Evolutionary conservation across 2,329 filamentous ascomycete genomes (phyloP), one percentile per base, ranked within the genome.

Genomic region (Penicillium hordei): DNA sequence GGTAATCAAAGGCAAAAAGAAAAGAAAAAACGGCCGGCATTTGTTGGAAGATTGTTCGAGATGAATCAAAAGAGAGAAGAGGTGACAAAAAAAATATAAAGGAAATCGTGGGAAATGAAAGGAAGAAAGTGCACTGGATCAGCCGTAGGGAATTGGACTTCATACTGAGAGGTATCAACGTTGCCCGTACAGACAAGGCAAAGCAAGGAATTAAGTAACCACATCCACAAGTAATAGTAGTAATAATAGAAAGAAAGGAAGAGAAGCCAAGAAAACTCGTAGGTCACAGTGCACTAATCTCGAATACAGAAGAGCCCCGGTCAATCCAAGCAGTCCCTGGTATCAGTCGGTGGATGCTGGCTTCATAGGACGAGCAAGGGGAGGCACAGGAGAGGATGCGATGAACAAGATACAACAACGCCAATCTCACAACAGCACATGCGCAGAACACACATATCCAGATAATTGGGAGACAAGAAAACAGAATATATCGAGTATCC

Each of bases 371-470:
- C 46, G 43, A 54, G 60, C 55, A 60, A 60, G 51, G 51, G 54
- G 61, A 63, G 50, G 63, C 40, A 43, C 17, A 29, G 34, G 49
- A 45, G 50, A 52, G 17, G 34, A 61, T 68, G 69, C 67, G 67
- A 64, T 69, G 64, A 62, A 65, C 65, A 61, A 63, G 66, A 65
- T 65, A 70, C 71, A 69, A 71, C 68, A 74, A 74, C 71, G 72
- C 71, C 71, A 68, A 63, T 69, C 64, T 70, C 68, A 65, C 61
- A 52, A 58, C 58, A 60, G 46, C 60, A 66, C 46, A 60, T 61
- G 60, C 54, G 60, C 43, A 49, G 46, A 58, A 60, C 56, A 56
- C 61, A 68, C 66, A 68, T 67, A 70, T 71, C 68, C 70, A 69
- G 61, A 59, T 67, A 66, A 64, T 62, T 63, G 64, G 62, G 52